Conservation (phyloP, 2,329 filamentous ascomycete genomes). For the Ophiostoma montium region DNA sequence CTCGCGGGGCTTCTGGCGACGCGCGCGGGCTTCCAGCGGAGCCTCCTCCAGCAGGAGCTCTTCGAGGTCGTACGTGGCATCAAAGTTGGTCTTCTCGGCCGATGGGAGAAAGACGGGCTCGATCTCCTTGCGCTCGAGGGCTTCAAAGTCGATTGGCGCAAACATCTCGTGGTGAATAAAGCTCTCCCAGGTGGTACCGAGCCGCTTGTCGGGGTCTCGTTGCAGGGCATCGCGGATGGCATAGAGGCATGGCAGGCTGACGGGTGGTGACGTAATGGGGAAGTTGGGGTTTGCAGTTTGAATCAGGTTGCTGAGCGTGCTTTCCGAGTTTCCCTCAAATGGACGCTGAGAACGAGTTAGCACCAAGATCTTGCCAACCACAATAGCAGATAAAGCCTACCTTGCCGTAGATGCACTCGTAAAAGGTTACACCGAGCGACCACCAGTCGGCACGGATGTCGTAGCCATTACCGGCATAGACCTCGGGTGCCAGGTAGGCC, state of each 20-base stretch:
- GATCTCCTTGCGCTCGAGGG: conserved; percentile 73
- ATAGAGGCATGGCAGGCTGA: conserved; percentile 76
- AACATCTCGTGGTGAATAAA: conserved; percentile 90
- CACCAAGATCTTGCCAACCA: no score
- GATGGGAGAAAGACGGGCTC: conserved; percentile 87
- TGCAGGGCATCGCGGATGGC: conserved; percentile 76
- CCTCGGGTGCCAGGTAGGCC: conserved; percentile 90
- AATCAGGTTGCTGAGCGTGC: conserved; percentile 66
- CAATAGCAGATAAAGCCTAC: conserved; percentile 29
- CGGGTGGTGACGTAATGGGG: conserved; percentile 82
- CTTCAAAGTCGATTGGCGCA: conserved; percentile 66
- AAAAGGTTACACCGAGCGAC: conserved; percentile 96
- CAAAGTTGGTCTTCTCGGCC: conserved; percentile 97
- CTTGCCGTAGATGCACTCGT: conserved; percentile 99
- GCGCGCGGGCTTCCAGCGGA: conserved; percentile 78
- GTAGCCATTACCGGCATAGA: conserved; percentile 84
- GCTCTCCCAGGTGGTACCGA: conserved; percentile 75
- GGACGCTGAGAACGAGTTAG: conserved; percentile 48
- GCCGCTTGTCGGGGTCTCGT: conserved; percentile 62
- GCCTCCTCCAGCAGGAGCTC: conserved; percentile 89
- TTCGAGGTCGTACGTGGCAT: conserved; percentile 94
- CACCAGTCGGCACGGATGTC: conserved; percentile 92
- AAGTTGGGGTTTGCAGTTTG: conserved; percentile 71
- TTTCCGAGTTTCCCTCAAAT: conserved; percentile 81
- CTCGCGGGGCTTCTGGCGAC: conserved; percentile 86